Evolutionary conservation across 768 basidiomycete genomes (phyloP), one percentile per base, ranked within the genome.

Genomic region (Tephrocybe sp.): DNA sequence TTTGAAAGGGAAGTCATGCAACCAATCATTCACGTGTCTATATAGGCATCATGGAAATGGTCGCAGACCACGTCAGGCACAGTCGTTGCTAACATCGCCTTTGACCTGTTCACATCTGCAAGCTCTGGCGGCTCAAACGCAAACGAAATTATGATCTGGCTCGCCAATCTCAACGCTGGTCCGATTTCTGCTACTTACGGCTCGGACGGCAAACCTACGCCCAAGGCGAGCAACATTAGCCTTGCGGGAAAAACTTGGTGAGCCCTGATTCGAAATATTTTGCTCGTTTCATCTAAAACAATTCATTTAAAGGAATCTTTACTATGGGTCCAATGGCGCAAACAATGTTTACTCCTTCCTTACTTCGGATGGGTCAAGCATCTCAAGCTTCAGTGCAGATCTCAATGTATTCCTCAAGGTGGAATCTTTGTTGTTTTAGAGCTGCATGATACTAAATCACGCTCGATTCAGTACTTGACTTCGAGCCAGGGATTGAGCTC

Each of bases 81-180:
- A 1, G 65, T 81, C 50, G 76, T 81, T 21, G 75, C 79, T 0
- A 74, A 86, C 50, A 73, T 84, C 23, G 81, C 84, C 5, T 87
- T 75, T 52, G 85, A 87, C 55, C 53, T 86, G 1, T 88, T 87
- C 71, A 86, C 84, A 0, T 78, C 84, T 2, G 59, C 58, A 53
- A 68, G 68, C 4, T 36, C 79, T 30, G 77, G 77, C 1, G 84
- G 84, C 26, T 64, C 72, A 33, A 73, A 74, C 46, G 68, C 65
- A 24, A 74, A 75, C 49, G 75, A 76, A 52, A 73, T 85, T 57
- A 87, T 87, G 85, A 65, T 87, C 53, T 86, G 85, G 85, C 74
- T 85, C 12, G 83, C 73, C 0, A 81, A 77, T 58, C 73, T 65
- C 69, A 78, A 79, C 55, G 76, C 83, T 3, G 75, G 75, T 2